These are phyloP conservation scores for Solanum neorickii DNA, from an alignment of 257 asterid genomes.

Conservation along the genomic window DNA sequence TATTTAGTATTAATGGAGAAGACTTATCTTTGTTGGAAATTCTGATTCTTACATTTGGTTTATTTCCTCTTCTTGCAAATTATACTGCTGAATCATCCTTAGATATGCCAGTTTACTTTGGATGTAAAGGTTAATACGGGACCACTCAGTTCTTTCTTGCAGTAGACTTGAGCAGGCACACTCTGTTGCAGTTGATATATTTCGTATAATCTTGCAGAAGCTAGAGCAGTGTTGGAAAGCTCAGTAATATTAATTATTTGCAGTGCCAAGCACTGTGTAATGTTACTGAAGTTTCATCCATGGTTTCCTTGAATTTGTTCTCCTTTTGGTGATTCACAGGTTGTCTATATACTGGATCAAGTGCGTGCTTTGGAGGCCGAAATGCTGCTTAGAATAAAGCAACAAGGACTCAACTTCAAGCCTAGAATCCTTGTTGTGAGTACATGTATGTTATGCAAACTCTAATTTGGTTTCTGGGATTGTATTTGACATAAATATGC, in stretches of 20 bases:
- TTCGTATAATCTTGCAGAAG: not conserved
- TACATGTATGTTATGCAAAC: not conserved
- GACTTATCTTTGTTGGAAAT: not conserved
- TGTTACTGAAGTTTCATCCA: not conserved
- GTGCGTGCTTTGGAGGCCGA: conserved; percentile 92
- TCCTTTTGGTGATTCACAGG: conserved; percentile 24
- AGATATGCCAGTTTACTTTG: not conserved
- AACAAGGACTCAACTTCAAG: conserved; percentile 68
- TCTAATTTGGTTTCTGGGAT: not conserved
- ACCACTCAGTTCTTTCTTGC: not conserved
- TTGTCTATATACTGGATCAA: conserved; percentile 95
- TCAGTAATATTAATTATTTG: not conserved
- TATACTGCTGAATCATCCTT: not conserved
- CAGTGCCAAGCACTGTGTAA: not conserved
- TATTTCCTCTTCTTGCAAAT: not conserved
- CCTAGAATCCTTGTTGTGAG: conserved; percentile 82
- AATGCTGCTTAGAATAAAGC: conserved; percentile 81
- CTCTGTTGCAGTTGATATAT: not conserved
- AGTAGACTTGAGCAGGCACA: not conserved
- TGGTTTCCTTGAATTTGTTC: not conserved
- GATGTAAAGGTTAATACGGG: not conserved
- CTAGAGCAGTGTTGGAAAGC: not conserved
- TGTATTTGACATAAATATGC: not conserved
- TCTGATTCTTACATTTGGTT: not conserved
- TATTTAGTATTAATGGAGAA: not conserved